phyloP scores from a whole-genome alignment of 345 rosid species.

The Barbarea vulgaris region DNA sequence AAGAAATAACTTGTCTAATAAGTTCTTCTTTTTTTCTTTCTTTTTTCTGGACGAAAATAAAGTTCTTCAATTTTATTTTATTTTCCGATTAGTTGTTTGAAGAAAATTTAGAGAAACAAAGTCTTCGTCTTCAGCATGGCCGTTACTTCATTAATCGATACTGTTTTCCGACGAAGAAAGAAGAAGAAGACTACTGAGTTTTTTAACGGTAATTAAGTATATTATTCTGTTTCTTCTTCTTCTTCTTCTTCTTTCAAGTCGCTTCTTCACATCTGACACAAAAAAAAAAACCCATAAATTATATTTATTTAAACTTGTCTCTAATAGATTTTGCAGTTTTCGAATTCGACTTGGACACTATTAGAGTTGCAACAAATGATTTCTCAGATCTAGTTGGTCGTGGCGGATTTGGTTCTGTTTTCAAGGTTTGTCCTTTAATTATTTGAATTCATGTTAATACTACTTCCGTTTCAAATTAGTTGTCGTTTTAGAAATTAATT shows the following conservation, averaged over 20 bases:
- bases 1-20: not conserved
- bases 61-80: too few species aligned
- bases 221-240: not conserved
- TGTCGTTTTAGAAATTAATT: too few species aligned
- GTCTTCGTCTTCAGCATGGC: conserved; percentile 22
- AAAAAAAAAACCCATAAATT: not conserved
- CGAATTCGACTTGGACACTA: conserved; percentile 32
- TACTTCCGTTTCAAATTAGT: too few species aligned
- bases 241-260: not conserved
- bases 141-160: conserved; percentile 8
- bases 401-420: conserved; percentile 43
- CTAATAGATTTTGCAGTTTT: conserved; percentile 1
- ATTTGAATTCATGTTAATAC: not conserved
- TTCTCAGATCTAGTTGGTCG: conserved; percentile 44
- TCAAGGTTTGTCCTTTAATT: conserved; percentile 38
- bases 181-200: conserved; percentile 51
- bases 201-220: not conserved
- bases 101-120: not conserved
- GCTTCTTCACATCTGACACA: not conserved
- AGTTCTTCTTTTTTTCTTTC: not conserved
- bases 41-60: too few species aligned
- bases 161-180: conserved; percentile 31
- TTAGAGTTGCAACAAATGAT: conserved; percentile 45
- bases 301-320: not conserved
- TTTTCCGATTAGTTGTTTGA: not conserved